Percentiles rank a stretch among this genome's conserved stretches.
Evolutionary conservation across 73 alveolate species (phyloP).

Genomic region (Paramecium tetraurelia): DNA sequence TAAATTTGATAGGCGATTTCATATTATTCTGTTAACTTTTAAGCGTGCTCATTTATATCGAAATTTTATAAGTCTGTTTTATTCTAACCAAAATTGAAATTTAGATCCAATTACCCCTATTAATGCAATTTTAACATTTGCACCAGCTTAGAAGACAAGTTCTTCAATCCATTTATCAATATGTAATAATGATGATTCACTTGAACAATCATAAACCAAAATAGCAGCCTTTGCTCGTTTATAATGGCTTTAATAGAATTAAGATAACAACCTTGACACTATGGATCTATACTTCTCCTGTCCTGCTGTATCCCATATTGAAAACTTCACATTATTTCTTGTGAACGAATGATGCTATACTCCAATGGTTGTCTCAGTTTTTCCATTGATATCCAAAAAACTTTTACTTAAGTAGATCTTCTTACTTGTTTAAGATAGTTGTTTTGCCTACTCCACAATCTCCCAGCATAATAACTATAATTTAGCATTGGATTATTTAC

Average conservation of each 20-base stretch:
- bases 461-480: conserved; percentile 82
- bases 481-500: background rate
- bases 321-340: conserved; percentile 69
- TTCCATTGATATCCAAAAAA: background rate
- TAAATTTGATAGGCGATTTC: background rate
- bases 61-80: background rate
- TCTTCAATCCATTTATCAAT: conserved; percentile 13
- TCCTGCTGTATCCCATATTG: conserved; percentile 77
- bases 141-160: background rate
- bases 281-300: conserved; percentile 62
- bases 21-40: background rate
- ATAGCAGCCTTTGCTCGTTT: background rate
- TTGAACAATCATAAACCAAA: background rate
- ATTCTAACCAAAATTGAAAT: background rate
- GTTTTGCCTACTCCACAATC: conserved; percentile 94
- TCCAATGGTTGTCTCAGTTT: background rate
- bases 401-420: background rate
- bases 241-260: background rate
- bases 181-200: background rate
- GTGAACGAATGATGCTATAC: background rate
- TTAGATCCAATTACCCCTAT: background rate
- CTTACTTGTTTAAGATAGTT: background rate
- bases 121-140: background rate
- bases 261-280: background rate
- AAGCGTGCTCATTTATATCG: background rate